A percentile compares a stretch with the other conserved stretches of the same genome.
phyloP scores from a whole-genome alignment of 106 monocot genomes.

The Hemerocallis citrina region DNA sequence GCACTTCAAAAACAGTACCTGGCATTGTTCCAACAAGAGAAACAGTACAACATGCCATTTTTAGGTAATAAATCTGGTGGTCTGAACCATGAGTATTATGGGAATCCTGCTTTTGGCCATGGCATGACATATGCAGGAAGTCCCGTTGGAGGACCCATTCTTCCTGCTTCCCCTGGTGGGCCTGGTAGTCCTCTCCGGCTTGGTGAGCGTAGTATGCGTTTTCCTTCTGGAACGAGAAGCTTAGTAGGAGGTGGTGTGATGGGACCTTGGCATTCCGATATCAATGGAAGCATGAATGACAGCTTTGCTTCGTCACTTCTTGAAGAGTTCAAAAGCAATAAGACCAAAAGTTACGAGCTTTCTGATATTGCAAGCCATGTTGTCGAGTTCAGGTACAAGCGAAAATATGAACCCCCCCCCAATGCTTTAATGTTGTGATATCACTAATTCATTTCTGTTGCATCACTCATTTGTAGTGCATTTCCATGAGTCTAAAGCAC shows the following conservation, averaged over 20 bases:
- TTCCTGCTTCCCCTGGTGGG: constrained; percentile 44
- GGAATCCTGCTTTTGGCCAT: constrained; percentile 44
- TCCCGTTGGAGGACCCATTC: constrained; percentile 40
- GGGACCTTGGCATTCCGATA: constrained; percentile 9
- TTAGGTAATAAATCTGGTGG: constrained; percentile 32
- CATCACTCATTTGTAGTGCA: no score
- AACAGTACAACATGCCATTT: constrained; percentile 55
- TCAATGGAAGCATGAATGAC: constrained; percentile 30
- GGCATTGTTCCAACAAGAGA: constrained; percentile 55
- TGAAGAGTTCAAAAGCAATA: constrained; percentile 94
- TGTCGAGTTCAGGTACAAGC: constrained; percentile 89
- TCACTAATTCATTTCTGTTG: neutral
- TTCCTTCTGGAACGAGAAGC: constrained; percentile 59
- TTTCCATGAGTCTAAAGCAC: neutral
- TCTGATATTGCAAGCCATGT: constrained; percentile 90
- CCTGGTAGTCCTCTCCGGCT: constrained; percentile 62
- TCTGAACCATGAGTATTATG: constrained; percentile 47
- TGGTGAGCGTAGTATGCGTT: constrained; percentile 36
- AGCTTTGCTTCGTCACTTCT: constrained; percentile 65
- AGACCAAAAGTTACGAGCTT: constrained; percentile 80
- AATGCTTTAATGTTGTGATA: neutral
- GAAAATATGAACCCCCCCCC: neutral
- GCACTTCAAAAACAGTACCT: constrained; percentile 59
- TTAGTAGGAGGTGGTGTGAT: constrained; percentile 26
- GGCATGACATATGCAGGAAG: constrained; percentile 51